Evolutionary conservation across 352 stramenopile species (phyloP).

Genomic region (Pythium utonaiense): DNA sequence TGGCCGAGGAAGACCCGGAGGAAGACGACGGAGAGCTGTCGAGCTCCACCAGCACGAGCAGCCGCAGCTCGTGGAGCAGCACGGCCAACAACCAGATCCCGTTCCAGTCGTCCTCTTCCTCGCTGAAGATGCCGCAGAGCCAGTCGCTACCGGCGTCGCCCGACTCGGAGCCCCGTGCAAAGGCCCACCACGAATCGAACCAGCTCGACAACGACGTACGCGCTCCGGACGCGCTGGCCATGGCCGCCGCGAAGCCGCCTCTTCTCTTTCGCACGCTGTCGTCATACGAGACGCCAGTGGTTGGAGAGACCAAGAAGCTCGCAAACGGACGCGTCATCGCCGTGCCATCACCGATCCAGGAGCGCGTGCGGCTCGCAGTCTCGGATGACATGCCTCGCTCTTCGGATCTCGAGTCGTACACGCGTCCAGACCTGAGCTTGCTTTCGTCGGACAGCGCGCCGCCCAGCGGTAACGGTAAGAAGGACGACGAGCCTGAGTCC

Average conservation of each 20-base stretch:
- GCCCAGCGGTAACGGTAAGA: constrained; percentile 13
- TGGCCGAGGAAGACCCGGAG: constrained; percentile 12
- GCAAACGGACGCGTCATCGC: constrained; percentile 22
- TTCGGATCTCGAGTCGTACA: constrained; percentile 59
- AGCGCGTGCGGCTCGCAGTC: constrained; percentile 54
- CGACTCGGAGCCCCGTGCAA: constrained; percentile 12
- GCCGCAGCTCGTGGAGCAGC: constrained; percentile 31
- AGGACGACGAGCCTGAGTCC: background rate
- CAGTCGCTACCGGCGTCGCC: constrained; percentile 50
- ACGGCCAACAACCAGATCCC: constrained; percentile 8
- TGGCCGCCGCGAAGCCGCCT: constrained; percentile 33
- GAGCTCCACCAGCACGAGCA: constrained; percentile 29
- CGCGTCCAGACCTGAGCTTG: constrained; percentile 19
- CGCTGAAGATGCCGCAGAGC: constrained; percentile 8
- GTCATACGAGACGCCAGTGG: constrained; percentile 75
- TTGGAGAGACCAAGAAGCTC: constrained; percentile 46
- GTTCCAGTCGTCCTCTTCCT: no score
- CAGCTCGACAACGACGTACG: constrained; percentile 26
- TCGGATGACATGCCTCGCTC: constrained; percentile 29
- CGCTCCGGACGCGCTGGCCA: constrained; percentile 17
- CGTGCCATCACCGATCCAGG: constrained; percentile 62
- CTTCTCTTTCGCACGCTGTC: constrained; percentile 70
- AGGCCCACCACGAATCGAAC: constrained; percentile 23
- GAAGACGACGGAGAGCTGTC: constrained; percentile 16
- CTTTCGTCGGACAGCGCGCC: constrained; percentile 11